Evolutionary conservation across 2,329 filamentous ascomycete species (phyloP), one percentile per base, ranked within the genome.

Genomic region (Phaeomoniella chlamydospora): DNA sequence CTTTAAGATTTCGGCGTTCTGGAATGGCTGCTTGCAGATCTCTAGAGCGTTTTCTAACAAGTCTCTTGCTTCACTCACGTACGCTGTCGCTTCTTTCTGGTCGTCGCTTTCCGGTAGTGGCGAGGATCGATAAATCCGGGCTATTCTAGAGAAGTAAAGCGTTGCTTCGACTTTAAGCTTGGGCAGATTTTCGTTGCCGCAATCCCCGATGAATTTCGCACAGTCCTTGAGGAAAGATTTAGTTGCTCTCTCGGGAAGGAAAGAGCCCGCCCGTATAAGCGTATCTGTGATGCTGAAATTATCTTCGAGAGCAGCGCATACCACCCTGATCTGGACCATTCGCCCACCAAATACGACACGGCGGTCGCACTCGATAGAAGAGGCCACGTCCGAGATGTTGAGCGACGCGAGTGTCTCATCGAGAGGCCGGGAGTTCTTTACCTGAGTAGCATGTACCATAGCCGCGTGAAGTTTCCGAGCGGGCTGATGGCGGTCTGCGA

Each of bases 161-260:
- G 43, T 44, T 3, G 50, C 47, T 42, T 59, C 56, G 11, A 62
- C 57, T 1, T 49, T 49, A 3, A 61, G 45, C 18, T 57, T 61
- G 0, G 59, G 55, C 0, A 61, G 45, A 10, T 47, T 56, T n/a
- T 53, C 49, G 0, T 29, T 15, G 0, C 31, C 41, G 39, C 54
- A 56, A 2, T 46, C 45, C 1, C 38, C 32, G 17, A 61, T 56
- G 14, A 60, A 45, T 1, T 34, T 38, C 4, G 37, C 36, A 42
- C 56, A 58, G 6, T 35, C 32, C 6, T 40, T 5, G n/a, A 57
- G 47, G 36, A 53, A 55, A 5, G 32, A 15, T n/a, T 30, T 13
- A 10, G 22, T 22, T 12, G 16, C 14, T 6, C 16, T 35, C 13
- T 10, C 16, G 11, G 17, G 33, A 13, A 10, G 10, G 22, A 29